Percentiles rank a stretch among this genome's conserved stretches.
Evolutionary conservation across 495 filamentous ascomycete species (phyloP).

Genomic region (Neurospora sp.): DNA sequence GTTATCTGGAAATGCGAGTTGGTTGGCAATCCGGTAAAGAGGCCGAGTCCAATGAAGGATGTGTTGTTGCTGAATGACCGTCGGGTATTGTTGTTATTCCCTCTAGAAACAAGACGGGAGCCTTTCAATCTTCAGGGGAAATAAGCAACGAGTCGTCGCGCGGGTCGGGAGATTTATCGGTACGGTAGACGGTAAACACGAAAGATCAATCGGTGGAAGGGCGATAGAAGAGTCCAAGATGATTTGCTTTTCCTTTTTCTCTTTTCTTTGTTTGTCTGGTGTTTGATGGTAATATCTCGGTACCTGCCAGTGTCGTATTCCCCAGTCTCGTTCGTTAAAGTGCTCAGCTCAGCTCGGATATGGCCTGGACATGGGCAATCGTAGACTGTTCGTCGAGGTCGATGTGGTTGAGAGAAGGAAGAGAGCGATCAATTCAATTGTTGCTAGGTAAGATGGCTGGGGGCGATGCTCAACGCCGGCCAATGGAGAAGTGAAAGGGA

Average conservation of each 20-base stretch:
- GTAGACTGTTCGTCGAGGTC: slow-evolving; percentile 4
- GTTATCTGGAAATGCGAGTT: background rate
- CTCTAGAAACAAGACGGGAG: background rate
- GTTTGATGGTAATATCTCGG: background rate
- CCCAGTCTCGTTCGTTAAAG: background rate
- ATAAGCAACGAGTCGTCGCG: background rate
- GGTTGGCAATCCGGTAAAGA: background rate
- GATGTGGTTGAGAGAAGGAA: slow-evolving; percentile 7
- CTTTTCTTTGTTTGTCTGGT: background rate
- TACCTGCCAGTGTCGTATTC: background rate
- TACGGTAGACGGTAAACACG: background rate
- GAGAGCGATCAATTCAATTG: slow-evolving; percentile 2
- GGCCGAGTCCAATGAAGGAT: background rate
- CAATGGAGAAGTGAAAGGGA: slow-evolving; percentile 17
- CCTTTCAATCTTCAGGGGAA: background rate
- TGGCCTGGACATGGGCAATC: background rate
- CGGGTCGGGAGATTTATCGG: background rate
- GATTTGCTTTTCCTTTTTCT: background rate
- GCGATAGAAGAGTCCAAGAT: background rate
- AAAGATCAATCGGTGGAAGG: background rate
- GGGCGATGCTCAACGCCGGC: slow-evolving; percentile 2
- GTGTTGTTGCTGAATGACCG: background rate
- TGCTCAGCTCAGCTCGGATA: background rate
- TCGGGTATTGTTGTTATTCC: background rate
- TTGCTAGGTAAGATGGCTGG: slow-evolving; percentile 3